Base-by-base conservation (phyloP, 176 grass and related monocot genomes). In the Elymus sibiricus region DNA sequence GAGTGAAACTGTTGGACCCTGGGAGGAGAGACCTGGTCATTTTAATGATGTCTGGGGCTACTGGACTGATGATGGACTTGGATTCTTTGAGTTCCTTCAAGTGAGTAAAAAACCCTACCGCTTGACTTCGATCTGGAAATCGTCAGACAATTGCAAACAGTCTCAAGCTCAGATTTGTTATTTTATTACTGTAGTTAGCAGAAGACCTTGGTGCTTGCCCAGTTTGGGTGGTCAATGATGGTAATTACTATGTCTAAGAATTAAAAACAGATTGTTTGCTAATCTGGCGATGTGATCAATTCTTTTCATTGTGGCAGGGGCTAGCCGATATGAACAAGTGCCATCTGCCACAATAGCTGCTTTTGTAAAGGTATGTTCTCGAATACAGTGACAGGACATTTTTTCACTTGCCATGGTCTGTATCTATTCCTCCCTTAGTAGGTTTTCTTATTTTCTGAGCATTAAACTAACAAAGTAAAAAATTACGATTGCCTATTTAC, bases 11-110 rank as follows among this genome's bases (percentile, higher is more conserved):
- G 84, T 98, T 72, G 93, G 90, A 64, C 90, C 91, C 21, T 95
- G 96, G 96, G 90, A 98, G 90, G 89, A 95, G 86, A 91, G 96
- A 69, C 86, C 96, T 75, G 93, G 91, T 40, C 96, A 95, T 73
- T 98, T 95, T 51, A 92, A 94, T 72, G 96, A 94, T 94, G 88
- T 81, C 70, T 98, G 96, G 93, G 88, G 79, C 25, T 98, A 98
- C 72, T 98, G 93, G 96, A 95, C 91, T 76, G 96, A 98, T 55
- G 88, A 98, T 88, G 96, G 93, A 72, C 86, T 95, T 71, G 96
- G 96, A 64, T 91, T 92, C 83, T 98, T 92, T 82, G 96, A 98
- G 83, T 98, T 92, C 58, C 96, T 98, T 84, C 93, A 94, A 91
- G 93, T 95, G 62, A 81, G 87, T 89, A 83, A 75, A 85, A 75